Base-by-base conservation (phyloP, 202 grass and related monocot species). In the Zoysia matrella region DNA sequence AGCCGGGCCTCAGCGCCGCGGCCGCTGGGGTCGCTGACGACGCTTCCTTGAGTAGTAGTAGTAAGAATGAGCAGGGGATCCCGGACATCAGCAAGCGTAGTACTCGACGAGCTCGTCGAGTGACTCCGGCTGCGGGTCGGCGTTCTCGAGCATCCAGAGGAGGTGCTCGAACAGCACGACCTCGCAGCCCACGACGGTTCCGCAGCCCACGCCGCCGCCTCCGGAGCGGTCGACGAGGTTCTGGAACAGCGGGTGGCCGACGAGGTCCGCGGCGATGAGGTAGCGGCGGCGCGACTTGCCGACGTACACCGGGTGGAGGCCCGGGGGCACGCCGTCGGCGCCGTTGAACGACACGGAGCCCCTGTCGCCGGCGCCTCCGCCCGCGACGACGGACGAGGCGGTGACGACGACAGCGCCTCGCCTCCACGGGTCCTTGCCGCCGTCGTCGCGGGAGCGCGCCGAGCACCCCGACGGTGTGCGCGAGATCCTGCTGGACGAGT, bases 101-200 rank as follows among this genome's bases (percentile, higher is more conserved):
- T 94, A 97, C 77, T 97, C 30, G 30, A 36, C 30, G 30, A 36
- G 30, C 30, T 36, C 30, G 30, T 36, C 30, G 30, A 36, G 30
- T 92, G 69, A 92, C 73, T 97, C 94, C 14, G 94, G 87, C 86
- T 89, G 89, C 16, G 91, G 88, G 58, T 97, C 94, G 62, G 92
- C 92, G 84, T 97, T 97, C 88, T 97, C 92, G 62, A 97, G 88
- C 94, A 97, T 97, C 94, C 94, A 97, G 43, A 97, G 89, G 52
- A 97, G 89, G 92, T 97, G 94, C 76, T 97, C 94, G 81, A 97
- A 97, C 65, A 97, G 88, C 56, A 97, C 94, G 50, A 97, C 92
- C 90, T 97, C 94, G 75, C 94, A 97, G 45, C 92, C 95, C 7
- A 97, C 88, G 65, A 97, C 73, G 9, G 75, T 89, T 3, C 80